Conservation (phyloP, 495 filamentous ascomycete species). For the Pseudoneurospora amorphoporcata region DNA sequence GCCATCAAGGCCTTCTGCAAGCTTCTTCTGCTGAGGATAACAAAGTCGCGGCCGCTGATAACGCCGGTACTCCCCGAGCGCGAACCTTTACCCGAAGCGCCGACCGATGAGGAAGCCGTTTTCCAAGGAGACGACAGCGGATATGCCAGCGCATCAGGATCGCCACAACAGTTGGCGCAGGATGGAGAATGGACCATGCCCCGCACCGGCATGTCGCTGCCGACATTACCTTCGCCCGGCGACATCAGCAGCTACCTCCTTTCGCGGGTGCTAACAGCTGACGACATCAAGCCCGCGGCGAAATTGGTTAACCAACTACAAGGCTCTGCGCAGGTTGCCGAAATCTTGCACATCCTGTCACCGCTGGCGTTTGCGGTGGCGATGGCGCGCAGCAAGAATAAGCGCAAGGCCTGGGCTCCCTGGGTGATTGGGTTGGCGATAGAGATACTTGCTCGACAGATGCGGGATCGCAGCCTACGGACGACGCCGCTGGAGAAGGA, state of each 20-base stretch:
- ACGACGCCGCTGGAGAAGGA: conserved; percentile 80
- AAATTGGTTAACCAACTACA: conserved; percentile 68
- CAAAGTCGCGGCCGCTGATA: conserved; percentile 73
- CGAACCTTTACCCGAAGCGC: conserved; percentile 51
- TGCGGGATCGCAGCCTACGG: conserved; percentile 64
- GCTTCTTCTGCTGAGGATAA: conserved; percentile 71
- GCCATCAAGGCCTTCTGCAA: conserved; percentile 78
- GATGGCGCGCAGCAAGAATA: conserved; percentile 54
- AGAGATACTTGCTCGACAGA: conserved; percentile 76
- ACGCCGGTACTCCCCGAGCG: conserved; percentile 79
- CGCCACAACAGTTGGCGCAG: conserved; percentile 5
- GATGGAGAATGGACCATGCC: conserved; percentile 83
- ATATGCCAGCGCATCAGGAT: neutral
- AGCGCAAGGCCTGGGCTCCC: conserved; percentile 65
- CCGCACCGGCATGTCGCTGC: conserved; percentile 74
- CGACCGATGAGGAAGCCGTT: conserved; percentile 31
- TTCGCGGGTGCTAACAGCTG: conserved; percentile 83
- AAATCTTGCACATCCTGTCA: conserved; percentile 81
- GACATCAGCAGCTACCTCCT: conserved; percentile 81
- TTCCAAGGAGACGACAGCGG: neutral
- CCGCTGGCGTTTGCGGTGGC: conserved; percentile 84
- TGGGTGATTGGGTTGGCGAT: conserved; percentile 83
- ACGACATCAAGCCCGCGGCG: conserved; percentile 87
- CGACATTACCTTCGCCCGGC: conserved; percentile 63
- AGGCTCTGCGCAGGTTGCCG: conserved; percentile 63